Evolutionary conservation across 2,329 filamentous ascomycete species (phyloP).

Genomic region (Emericellopsis atlantica): DNA sequence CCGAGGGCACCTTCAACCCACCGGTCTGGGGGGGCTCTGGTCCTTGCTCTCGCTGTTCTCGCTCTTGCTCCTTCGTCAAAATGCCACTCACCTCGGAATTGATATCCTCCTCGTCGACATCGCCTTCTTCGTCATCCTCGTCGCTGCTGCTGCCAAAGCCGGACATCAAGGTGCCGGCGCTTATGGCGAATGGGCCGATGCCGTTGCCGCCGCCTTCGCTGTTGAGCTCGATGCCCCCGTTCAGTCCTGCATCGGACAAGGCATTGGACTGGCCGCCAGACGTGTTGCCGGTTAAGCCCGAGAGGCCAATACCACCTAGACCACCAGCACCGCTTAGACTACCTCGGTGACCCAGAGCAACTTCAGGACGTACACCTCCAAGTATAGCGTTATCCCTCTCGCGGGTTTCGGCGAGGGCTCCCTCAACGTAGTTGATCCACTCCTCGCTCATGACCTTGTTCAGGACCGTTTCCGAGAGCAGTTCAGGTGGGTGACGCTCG

Average conservation of each 20-base stretch:
- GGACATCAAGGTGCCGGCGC: slow-evolving; percentile 64
- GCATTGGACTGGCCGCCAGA: slow-evolving; percentile 43
- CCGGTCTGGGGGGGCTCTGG: slow-evolving; percentile 13
- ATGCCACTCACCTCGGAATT: slow-evolving; percentile 50
- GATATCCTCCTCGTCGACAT: slow-evolving; percentile 68
- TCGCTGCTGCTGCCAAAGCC: slow-evolving; percentile 93
- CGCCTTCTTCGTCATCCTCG: slow-evolving; percentile 90
- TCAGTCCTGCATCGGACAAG: slow-evolving; percentile 70
- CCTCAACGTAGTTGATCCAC: slow-evolving; percentile 93
- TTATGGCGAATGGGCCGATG: slow-evolving; percentile 60
- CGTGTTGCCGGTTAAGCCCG: slow-evolving; percentile 25
- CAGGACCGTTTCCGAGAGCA: slow-evolving; percentile 71
- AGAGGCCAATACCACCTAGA: slow-evolving; percentile 35
- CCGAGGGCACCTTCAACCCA: slow-evolving; percentile 12
- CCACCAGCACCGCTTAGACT: slow-evolving; percentile 35
- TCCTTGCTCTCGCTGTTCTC: slow-evolving; percentile 7
- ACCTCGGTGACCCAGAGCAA: slow-evolving; percentile 69
- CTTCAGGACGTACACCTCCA: slow-evolving; percentile 84
- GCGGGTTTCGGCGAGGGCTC: slow-evolving; percentile 80
- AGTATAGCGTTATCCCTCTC: slow-evolving; percentile 98
- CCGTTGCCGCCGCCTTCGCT: slow-evolving; percentile 52
- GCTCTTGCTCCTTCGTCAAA: slow-evolving; percentile 17
- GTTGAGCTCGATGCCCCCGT: slow-evolving; percentile 57
- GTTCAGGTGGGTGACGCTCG: slow-evolving; percentile 80
- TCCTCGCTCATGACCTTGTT: slow-evolving; percentile 80